These are phyloP conservation scores for Penicillium sp. DNA, from an alignment of 2,329 filamentous ascomycete species.

Conservation along the genomic window DNA sequence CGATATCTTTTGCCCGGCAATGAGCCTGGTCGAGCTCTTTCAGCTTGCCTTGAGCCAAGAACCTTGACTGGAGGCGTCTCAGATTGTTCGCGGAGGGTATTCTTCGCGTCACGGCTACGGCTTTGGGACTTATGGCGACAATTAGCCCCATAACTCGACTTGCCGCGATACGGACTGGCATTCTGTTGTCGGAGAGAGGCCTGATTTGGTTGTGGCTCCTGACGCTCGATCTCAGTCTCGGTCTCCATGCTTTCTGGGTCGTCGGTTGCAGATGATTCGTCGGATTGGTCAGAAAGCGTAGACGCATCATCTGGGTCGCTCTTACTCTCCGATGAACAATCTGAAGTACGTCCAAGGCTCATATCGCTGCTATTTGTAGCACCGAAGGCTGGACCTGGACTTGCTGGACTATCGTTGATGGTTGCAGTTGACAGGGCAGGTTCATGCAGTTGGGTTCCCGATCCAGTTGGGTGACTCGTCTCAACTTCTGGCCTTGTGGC, in stretches of 20 bases:
- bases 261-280: conserved; percentile 24
- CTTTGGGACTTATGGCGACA: conserved; percentile 2
- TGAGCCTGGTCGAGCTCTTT: not conserved
- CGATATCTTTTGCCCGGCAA: conserved; percentile 7
- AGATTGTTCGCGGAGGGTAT: not conserved
- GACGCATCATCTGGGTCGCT: conserved; percentile 28
- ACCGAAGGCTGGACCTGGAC: not conserved
- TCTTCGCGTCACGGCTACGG: conserved; percentile 4
- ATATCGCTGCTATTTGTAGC: not conserved
- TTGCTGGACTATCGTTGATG: not conserved
- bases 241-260: conserved; percentile 19
- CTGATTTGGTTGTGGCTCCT: conserved; percentile 13
- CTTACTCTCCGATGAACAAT: conserved; percentile 15
- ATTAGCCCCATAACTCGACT: not conserved
- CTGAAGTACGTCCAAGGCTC: not conserved
- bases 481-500: not conserved
- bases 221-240: conserved; percentile 13
- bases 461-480: not conserved
- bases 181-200: conserved; percentile 16
- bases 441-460: not conserved
- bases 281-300: conserved; percentile 21
- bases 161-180: conserved; percentile 13
- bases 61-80: conserved; percentile 5
- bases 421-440: not conserved
- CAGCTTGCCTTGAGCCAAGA: too few species aligned